Evolutionary conservation across 805 yeast species (phyloP), one percentile per base, ranked within the genome.

Genomic region (Kazachstania psychrophila): DNA sequence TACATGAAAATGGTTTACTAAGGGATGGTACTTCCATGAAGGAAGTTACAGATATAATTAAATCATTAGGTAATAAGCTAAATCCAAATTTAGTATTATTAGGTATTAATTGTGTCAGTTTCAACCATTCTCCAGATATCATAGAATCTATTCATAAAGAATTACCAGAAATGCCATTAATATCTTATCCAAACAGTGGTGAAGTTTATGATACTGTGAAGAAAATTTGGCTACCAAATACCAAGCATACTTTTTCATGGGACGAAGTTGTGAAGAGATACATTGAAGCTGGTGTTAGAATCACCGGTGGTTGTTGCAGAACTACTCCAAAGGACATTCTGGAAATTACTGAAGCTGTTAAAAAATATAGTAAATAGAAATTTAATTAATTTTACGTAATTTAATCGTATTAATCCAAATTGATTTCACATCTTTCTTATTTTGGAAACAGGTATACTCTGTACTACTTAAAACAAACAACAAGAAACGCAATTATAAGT

Each of bases 281-380:
- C 73, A 42, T 60, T 15, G 34, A 44, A 3, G 50, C 52, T 6
- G 66, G 68, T 7, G 69, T 69, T 2, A 65, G 68, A 24, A 65
- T 79, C 7, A 61, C 82, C 37, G 92, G 92, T 7, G 89, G 88
- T 2, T 82, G 89, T 56, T 82, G 89, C 44, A 66, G 85, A 46
- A 78, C 85, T 1, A 67, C 74, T 0, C 86, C 87, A 0, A 45
- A 51, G 1, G 75, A 56, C 33, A 54, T 54, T 28, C 35, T 40
- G 27, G 36, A 44, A 34, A 46, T 56, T 9, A 34, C 44, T 7
- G 32, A 23, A 3, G 51, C 57, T 5, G 46, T 47, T 2, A 22
- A 41, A 3, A 36, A 39, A 25, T 36, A 22, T 10, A n/a, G n/a
- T n/a, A n/a, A n/a, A n/a, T n/a, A n/a, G n/a, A n/a, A n/a, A n/a